Base-by-base conservation (phyloP, 2,329 filamentous ascomycete genomes). In the Allantophomopsis lycopodina region DNA sequence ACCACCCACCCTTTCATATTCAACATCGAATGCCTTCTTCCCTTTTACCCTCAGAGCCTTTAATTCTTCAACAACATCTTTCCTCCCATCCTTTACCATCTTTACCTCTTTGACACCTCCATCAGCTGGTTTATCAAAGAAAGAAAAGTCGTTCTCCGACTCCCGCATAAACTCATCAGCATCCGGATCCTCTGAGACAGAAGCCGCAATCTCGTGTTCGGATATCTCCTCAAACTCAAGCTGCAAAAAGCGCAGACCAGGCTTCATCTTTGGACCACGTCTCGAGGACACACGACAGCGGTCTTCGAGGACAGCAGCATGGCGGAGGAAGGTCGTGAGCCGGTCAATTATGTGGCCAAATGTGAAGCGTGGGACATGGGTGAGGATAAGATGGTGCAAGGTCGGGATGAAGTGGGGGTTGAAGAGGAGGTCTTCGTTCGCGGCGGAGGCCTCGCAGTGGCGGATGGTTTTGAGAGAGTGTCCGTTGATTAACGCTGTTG, bases 391-490 rank as follows among this genome's bases (percentile, higher is more conserved):
- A 1, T 65, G 68, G 10, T 52, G 54, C 16, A 79, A 52, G 4
- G 72, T 64, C 1, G 72, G 66, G 43, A 77, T 79, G 57, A 68
- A 66, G 37, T 75, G 65, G 0, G 75, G 74, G 3, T 61, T 50
- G 39, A 73, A 70, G 23, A 66, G 56, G 12, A 63, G 57, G n/a
- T 63, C 60, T 8, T 38, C 36, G 7, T 30, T 23, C 13, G 12
- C 21, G 12, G 23, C 23, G 30, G 14, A 12, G 28, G 20, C 4
- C 14, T 38, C 28, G n/a, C 28, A 20, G 28, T 10, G 20, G 30
- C 28, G 36, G 14, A 16, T n/a, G 7, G 21, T 23, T 30, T 57
- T 55, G 8, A 61, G 59, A 32, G 75, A 48, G 1, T 49, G 45
- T 3, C 11, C 10, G 8, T 28, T 28, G 7, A 12, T 10, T 17